Evolutionary conservation across 139 green algal genomes (phyloP).

Genomic region (Picochlorum sp.): DNA sequence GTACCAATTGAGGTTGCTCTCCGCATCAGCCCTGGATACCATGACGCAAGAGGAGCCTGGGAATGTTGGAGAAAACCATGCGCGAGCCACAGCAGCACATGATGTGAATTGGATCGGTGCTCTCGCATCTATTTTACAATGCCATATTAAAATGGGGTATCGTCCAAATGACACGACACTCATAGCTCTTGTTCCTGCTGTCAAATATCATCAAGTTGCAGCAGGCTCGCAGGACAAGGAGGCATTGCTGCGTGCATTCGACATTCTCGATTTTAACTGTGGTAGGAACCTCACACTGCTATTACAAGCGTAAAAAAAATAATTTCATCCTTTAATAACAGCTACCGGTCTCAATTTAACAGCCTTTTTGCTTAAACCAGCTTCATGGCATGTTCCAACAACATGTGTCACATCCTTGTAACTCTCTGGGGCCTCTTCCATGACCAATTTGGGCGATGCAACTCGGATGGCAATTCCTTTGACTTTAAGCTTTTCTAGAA

Average conservation of each 20-base stretch:
- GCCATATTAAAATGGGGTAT: background rate
- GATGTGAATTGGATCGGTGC: background rate
- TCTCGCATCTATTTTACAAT: background rate
- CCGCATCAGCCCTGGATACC: background rate
- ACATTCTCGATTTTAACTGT: too few species aligned
- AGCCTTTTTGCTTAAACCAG: constrained; percentile 69
- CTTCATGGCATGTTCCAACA: constrained; percentile 79
- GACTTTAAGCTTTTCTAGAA: constrained; percentile 71
- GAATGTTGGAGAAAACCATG: background rate
- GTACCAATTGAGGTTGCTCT: constrained; percentile 21
- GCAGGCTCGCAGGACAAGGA: too few species aligned
- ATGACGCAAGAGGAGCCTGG: background rate
- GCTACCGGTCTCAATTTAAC: constrained; percentile 75
- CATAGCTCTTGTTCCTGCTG: background rate
- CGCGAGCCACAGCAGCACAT: background rate
- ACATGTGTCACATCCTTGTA: constrained; percentile 87
- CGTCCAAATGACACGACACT: background rate
- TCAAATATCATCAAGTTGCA: background rate
- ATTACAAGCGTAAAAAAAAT: background rate
- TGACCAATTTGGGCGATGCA: constrained; percentile 74
- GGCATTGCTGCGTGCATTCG: too few species aligned
- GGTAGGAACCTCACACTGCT: background rate
- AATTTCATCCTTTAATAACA: constrained; percentile 80
- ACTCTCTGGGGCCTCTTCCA: constrained; percentile 80
- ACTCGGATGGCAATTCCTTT: constrained; percentile 68